These are phyloP conservation scores for Penicillium coffeae DNA, from an alignment of 495 filamentous ascomycete species.

Conservation along the genomic window DNA sequence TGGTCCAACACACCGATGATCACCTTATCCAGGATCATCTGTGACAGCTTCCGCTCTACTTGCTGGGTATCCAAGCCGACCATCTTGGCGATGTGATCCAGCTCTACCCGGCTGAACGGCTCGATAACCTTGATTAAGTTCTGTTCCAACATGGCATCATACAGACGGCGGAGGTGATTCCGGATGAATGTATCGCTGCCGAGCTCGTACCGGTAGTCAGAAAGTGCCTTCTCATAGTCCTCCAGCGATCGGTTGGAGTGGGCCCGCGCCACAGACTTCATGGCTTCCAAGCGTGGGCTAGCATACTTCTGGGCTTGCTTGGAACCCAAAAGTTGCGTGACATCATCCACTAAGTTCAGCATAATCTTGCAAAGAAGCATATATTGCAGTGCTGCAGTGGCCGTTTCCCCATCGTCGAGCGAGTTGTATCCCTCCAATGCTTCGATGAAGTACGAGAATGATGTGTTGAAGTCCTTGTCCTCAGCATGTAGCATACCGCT, in stretches of 20 bases:
- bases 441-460: slow-evolving; percentile 98
- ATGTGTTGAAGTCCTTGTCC: slow-evolving; percentile 97
- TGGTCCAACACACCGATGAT: slow-evolving; percentile 97
- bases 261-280: slow-evolving; percentile 96
- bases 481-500: slow-evolving; percentile 97
- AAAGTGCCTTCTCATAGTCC: slow-evolving; percentile 91
- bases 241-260: slow-evolving; percentile 92
- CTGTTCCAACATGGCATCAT: slow-evolving; percentile 98
- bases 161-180: slow-evolving; percentile 87
- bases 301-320: slow-evolving; percentile 97
- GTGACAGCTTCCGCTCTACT: slow-evolving; percentile 94
- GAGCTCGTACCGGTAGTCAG: slow-evolving; percentile 83
- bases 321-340: slow-evolving; percentile 83
- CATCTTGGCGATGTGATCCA: slow-evolving; percentile 94
- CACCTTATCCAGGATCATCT: slow-evolving; percentile 99
- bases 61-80: slow-evolving; percentile 94
- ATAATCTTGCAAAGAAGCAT: slow-evolving; percentile 99
- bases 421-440: slow-evolving; percentile 94
- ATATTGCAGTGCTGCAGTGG: slow-evolving; percentile 92
- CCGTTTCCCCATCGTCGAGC: slow-evolving; percentile 79
- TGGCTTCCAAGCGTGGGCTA: slow-evolving; percentile 89
- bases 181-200: slow-evolving; percentile 92
- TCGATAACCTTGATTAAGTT: slow-evolving; percentile 99
- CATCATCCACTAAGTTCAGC: slow-evolving; percentile 94
- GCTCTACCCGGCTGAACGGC: slow-evolving; percentile 94